Evolutionary conservation across 768 basidiomycete species (phyloP).

Genomic region (Terana coerulea): DNA sequence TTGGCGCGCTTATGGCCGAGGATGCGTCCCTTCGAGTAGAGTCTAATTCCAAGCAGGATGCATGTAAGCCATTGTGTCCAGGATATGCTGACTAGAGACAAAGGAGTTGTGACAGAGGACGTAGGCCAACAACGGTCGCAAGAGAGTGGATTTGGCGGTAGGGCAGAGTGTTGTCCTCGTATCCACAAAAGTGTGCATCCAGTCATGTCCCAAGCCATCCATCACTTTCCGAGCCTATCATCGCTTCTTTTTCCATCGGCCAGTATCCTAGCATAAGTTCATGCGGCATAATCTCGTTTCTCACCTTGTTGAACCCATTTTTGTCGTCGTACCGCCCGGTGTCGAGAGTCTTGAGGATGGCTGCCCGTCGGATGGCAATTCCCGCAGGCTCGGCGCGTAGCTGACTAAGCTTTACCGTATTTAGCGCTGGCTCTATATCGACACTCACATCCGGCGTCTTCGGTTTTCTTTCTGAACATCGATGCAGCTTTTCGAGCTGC

Average conservation of each 20-base stretch:
- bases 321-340: slow-evolving; percentile 35
- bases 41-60: slow-evolving; percentile 45
- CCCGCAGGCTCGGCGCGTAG: slow-evolving; percentile 9
- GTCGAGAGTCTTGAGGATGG: slow-evolving; percentile 27
- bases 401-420: slow-evolving; percentile 8
- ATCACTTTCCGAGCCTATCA: slow-evolving; percentile 30
- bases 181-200: slow-evolving; percentile 8
- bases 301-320: slow-evolving; percentile 83
- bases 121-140: neutral
- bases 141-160: slow-evolving; percentile 1
- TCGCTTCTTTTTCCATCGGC: slow-evolving; percentile 16
- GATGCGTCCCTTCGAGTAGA: slow-evolving; percentile 95
- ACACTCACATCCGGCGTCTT: neutral
- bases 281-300: slow-evolving; percentile 24
- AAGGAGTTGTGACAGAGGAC: neutral
- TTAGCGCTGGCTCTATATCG: neutral
- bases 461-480: slow-evolving; percentile 28
- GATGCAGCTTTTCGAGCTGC: slow-evolving; percentile 44
- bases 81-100: neutral
- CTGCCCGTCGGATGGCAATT: neutral
- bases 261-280: slow-evolving; percentile 14
- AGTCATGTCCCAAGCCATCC: slow-evolving; percentile 35
- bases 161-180: neutral
- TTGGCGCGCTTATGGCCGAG: slow-evolving; percentile 98
- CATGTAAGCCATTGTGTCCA: slow-evolving; percentile 13